Evolutionary conservation across 1,284 basidiomycete species (phyloP), one percentile per base, ranked within the genome.

Genomic region (Ustilago crameri): DNA sequence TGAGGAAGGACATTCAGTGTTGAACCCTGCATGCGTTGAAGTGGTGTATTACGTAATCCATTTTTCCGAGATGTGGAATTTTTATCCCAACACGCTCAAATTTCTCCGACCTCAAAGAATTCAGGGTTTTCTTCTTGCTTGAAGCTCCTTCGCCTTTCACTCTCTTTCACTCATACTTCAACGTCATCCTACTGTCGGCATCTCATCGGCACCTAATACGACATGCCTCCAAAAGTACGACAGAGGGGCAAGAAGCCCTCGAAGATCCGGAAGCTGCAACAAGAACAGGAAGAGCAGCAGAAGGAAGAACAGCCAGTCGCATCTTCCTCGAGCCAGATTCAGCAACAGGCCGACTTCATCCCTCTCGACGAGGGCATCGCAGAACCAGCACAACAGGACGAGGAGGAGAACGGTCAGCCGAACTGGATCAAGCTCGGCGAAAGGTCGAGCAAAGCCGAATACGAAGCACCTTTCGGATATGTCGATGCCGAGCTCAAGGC

Each of bases 401-500:
- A 44, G 2, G 51, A 46, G 2, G 50, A 50, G 27, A 52, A 63
- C 17, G 66, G 45, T 0, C 51, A 51, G 46, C 59, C 60, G 7
- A 60, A 76, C 18, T 68, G 64, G 70, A 46, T 68, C 43, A 60
- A 56, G 51, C 34, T 66, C 9, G 56, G 63, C 9, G 69, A 72
- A 9, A 45, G 60, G 37, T 24, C 70, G 27, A 65, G 41, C 43
- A 57, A 72, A 32, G 62, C 59, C 9, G 73, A 65, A 27, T 52
- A 62, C 23, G 63, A 70, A n/a, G 75, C 79, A 1, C 79, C 79
- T 12, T 81, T 79, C 47, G 79, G 79, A 30, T 74, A 73, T 20
- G 79, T 81, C 17, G 76, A 74, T 46, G 62, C 69, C 12, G 79
- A 81, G 45, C 61, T 81, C 52, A 81, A 81, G 54, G 63, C 66